Percentiles rank a stretch among this genome's conserved stretches.
Evolutionary conservation across 805 yeast genomes (phyloP).

Genomic region (Metschnikowia arizonensis): DNA sequence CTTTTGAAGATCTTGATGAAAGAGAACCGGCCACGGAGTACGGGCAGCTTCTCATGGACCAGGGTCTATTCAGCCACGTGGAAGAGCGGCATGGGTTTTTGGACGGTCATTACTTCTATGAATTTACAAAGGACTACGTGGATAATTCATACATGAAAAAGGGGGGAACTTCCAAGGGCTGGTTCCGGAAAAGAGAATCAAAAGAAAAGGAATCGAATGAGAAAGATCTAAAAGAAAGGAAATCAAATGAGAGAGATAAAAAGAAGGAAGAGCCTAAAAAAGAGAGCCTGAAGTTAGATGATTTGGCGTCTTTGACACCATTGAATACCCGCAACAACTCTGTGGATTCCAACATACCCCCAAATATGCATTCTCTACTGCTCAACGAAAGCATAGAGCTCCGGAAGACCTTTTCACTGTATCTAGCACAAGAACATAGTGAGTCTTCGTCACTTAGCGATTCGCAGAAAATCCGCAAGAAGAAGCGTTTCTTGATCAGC

Average conservation of each 20-base stretch:
- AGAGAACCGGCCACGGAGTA: slow-evolving; percentile 78
- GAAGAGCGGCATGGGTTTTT: slow-evolving; percentile 76
- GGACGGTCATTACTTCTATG: slow-evolving; percentile 92
- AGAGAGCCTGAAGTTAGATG: background rate
- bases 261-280: background rate
- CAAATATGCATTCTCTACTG: background rate
- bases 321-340: slow-evolving; percentile 3
- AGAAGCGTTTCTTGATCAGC: slow-evolving; percentile 54
- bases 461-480: slow-evolving; percentile 20
- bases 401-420: slow-evolving; percentile 13
- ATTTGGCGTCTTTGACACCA: background rate
- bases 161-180: slow-evolving; percentile 16
- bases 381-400: slow-evolving; percentile 6
- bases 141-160: slow-evolving; percentile 26
- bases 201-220: background rate
- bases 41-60: slow-evolving; percentile 74
- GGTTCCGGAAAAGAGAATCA: slow-evolving; percentile 27
- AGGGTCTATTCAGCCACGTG: slow-evolving; percentile 74
- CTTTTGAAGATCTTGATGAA: slow-evolving; percentile 72
- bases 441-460: slow-evolving; percentile 18
- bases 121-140: slow-evolving; percentile 54
- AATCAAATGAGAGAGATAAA: background rate
- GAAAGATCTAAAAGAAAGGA: background rate
- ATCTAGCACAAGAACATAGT: slow-evolving; percentile 13
- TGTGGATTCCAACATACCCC: slow-evolving; percentile 1